phyloP scores from a whole-genome alignment of 441 rosid genomes.

The Omphalea diandra region DNA sequence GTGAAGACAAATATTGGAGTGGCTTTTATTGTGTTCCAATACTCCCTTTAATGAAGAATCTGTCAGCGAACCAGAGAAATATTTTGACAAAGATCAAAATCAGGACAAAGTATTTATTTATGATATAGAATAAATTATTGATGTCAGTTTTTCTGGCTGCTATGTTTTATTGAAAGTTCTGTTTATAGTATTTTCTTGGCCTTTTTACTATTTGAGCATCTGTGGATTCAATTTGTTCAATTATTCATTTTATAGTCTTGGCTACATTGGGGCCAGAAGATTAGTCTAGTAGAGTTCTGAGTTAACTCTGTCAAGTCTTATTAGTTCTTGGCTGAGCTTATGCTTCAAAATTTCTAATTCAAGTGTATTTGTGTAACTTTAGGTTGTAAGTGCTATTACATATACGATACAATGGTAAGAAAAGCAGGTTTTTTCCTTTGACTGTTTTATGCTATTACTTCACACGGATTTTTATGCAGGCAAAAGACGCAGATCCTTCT shows the following conservation, averaged over 20 bases:
- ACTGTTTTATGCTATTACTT: neutral
- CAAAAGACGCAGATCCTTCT: constrained; percentile 66
- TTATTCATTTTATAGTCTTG: neutral
- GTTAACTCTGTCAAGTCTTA: too few species aligned
- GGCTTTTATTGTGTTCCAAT: neutral
- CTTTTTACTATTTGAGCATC: neutral
- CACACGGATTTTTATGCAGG: constrained; percentile 41
- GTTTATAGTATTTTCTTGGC: neutral
- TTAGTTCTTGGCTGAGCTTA: neutral
- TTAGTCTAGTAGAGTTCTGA: neutral
- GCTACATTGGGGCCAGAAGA: neutral
- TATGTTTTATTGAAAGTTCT: neutral
- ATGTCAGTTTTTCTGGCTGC: neutral
- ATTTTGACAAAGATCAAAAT: neutral
- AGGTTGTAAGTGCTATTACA: neutral
- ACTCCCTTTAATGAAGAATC: neutral
- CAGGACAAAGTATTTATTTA: neutral
- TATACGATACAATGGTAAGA: neutral
- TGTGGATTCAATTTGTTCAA: neutral
- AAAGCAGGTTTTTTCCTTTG: neutral
- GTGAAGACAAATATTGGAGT: neutral
- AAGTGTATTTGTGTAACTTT: neutral
- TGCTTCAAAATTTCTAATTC: neutral
- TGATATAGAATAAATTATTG: neutral
- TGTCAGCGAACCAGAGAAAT: neutral